Base-by-base conservation (phyloP, 495 filamentous ascomycete genomes). In the Margaritispora aquatica region DNA sequence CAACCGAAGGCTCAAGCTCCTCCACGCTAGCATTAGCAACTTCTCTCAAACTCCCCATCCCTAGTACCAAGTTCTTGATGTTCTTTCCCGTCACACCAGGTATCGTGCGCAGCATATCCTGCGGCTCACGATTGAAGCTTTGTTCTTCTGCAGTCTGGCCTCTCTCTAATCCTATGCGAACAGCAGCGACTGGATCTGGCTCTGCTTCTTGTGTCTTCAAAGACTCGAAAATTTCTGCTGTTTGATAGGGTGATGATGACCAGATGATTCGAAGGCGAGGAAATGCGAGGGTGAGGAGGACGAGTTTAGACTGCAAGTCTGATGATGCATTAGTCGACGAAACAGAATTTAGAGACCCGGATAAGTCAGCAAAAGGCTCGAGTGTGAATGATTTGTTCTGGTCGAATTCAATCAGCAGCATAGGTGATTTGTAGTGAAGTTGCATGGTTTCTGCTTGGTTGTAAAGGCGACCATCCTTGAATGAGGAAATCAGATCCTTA, bases 371-470 rank as follows among this genome's bases (percentile, higher is more conserved):
- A 68, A 96, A 96, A 0, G 90, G 89, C 71, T 97, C 94, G 17
- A 98, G 87, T 10, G 90, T 97, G 71, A 98, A 98, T 21, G 88
- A 90, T 68, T 96, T 96, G 74, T 96, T 91, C 68, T 96, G 89
- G 71, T 97, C 92, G 72, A 98, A 98, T 69, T 98, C 94, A 64
- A 98, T 96, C 29, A 98, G 78, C 2, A 98, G 85, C 80, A 97
- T 88, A 0, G 93, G 90, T 63, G 73, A 84, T 65, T 89, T 88
- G 81, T 98, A 98, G 73, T 97, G 83, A 65, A 88, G 81, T 29
- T 93, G 82, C 95, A 98, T 97, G 21, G 87, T 87, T 74, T 98
- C 95, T 23, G 87, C 86, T 74, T 98, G 94, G 66, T 86, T 88
- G 73, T 88, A 98, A 47, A 98, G 81, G 26, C 94, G 85, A 44